A percentile compares a stretch with the other conserved stretches of the same genome.
Conservation (phyloP, 129 eudicot genomes). For the Deinandra increscens region DNA sequence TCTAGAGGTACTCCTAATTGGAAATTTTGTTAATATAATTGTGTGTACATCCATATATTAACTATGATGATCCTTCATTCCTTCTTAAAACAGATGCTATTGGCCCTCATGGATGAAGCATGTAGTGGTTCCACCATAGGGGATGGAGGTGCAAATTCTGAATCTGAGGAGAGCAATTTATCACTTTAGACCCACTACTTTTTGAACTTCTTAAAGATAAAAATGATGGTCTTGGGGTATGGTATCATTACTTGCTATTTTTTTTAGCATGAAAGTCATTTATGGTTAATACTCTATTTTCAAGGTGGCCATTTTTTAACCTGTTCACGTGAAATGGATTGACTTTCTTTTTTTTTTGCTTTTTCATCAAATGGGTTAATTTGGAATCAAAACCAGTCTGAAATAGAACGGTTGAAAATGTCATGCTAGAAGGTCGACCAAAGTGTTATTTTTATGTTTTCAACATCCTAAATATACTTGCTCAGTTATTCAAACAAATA, state of each 20-base stretch:
- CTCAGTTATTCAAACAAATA: not conserved
- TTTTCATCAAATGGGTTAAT: not conserved
- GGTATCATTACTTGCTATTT: conserved; percentile 28
- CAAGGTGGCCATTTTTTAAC: conserved; percentile 1
- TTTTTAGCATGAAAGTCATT: not conserved
- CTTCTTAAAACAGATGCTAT: conserved; percentile 62
- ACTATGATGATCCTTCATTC: conserved; percentile 19
- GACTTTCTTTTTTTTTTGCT: not conserved
- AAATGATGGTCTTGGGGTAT: conserved; percentile 95
- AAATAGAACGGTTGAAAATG: not conserved
- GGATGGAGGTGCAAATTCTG: conserved; percentile 91
- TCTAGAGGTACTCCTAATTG: conserved; percentile 62
- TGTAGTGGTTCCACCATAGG: conserved; percentile 93
- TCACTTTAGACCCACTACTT: conserved; percentile 79
- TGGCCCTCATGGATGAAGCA: conserved; percentile 98
- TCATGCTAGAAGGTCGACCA: not conserved
- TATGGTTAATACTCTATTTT: not conserved
- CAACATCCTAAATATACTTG: not conserved
- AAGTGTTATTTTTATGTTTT: not conserved
- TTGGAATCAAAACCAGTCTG: not conserved
- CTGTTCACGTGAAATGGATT: not conserved
- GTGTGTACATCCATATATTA: not conserved
- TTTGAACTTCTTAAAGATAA: conserved; percentile 96
- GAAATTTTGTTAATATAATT: not conserved
- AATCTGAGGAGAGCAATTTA: conserved; percentile 82